phyloP scores from a whole-genome alignment of 2,329 filamentous ascomycete genomes.

The Amauroascus verrucosus region DNA sequence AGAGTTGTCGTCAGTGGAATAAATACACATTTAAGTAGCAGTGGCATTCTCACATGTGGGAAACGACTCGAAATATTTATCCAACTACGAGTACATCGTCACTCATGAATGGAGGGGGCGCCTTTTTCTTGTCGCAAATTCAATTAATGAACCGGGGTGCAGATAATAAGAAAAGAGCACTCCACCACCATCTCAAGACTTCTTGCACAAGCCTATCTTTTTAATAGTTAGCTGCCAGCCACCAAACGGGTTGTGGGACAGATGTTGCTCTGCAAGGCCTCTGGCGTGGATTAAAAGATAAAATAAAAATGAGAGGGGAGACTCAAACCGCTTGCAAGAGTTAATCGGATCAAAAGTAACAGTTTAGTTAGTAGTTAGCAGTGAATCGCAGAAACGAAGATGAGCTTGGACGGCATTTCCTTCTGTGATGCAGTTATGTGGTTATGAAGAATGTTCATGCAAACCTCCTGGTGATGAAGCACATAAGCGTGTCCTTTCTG shows the following conservation, averaged over 20 bases:
- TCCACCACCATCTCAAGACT: background rate
- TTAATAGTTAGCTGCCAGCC: background rate
- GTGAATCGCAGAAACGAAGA: too few species aligned
- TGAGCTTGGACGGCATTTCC: too few species aligned
- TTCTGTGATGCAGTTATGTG: too few species aligned
- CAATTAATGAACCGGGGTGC: background rate
- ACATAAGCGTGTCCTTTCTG: too few species aligned
- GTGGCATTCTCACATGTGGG: background rate
- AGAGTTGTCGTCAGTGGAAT: background rate
- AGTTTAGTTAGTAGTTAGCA: too few species aligned
- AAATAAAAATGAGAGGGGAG: too few species aligned
- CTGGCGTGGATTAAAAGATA: too few species aligned
- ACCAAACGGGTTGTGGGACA: background rate
- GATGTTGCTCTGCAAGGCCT: background rate
- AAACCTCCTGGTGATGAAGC: too few species aligned
- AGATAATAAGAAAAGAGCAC: conserved; percentile 4
- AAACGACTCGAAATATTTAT: too few species aligned
- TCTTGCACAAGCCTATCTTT: background rate
- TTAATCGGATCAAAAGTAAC: too few species aligned
- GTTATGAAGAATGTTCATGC: too few species aligned
- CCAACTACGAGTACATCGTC: background rate
- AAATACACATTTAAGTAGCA: background rate
- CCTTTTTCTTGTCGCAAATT: background rate
- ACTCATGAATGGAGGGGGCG: background rate
- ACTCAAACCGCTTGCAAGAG: too few species aligned